A percentile compares a stretch with the other conserved stretches of the same genome.
These are phyloP conservation scores for Decorospora gaudefroyi DNA, from an alignment of 2,329 filamentous ascomycete species.

Conservation along the genomic window DNA sequence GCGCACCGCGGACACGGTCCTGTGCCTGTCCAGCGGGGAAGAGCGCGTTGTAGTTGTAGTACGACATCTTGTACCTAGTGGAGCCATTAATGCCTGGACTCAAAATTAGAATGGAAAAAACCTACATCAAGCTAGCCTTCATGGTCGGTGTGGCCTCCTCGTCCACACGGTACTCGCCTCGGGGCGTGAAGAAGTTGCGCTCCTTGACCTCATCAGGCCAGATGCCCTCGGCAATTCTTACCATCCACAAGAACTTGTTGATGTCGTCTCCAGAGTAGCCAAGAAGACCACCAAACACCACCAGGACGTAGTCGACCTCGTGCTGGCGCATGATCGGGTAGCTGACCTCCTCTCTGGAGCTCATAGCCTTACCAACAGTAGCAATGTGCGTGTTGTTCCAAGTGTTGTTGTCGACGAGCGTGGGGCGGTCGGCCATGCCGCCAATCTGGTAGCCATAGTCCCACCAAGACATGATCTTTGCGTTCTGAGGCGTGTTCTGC, in stretches of 20 bases:
- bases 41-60: constrained; percentile 93
- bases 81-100: constrained; percentile 30
- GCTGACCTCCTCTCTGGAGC: constrained; percentile 93
- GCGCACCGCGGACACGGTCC: constrained; percentile 83
- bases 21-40: constrained; percentile 90
- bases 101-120: constrained; percentile 15
- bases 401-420: constrained; percentile 98
- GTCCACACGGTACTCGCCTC: constrained; percentile 94
- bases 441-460: constrained; percentile 99
- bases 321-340: constrained; percentile 98
- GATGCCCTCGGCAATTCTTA: constrained; percentile 97
- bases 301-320: constrained; percentile 97
- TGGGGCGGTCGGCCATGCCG: constrained; percentile 97
- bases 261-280: constrained; percentile 99
- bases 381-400: constrained; percentile 99
- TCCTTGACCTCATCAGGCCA: constrained; percentile 99
- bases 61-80: constrained; percentile 98
- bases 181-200: constrained; percentile 89
- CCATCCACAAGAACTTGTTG: constrained; percentile 99
- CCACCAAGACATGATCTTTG: constrained; percentile 99
- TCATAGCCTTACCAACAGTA: constrained; percentile 98
- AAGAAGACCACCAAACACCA: constrained; percentile 93
- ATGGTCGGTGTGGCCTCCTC: constrained; percentile 92
- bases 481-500: constrained; percentile 91
- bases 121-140: constrained; percentile 99